Base-by-base conservation (phyloP, 371 early-diverging fungal species). In the Cladochytrium tenue region DNA sequence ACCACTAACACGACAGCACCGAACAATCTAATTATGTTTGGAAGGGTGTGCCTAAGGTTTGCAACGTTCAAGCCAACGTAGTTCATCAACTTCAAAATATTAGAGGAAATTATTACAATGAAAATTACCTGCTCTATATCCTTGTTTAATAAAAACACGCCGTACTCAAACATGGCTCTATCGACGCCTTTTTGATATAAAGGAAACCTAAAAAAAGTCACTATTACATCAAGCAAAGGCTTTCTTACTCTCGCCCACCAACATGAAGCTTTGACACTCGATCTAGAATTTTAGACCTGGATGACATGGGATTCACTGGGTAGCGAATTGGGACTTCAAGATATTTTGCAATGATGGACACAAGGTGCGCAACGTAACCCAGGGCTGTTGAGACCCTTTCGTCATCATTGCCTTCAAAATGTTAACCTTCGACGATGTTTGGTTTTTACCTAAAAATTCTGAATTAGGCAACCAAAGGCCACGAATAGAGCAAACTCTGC, bases 141-240 rank as follows among this genome's bases (percentile, higher is more conserved):
- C 76, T 92, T 92, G 75, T 92, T 93, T 58, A 93, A 62, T 43
- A 93, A 68, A 76, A 90, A 93, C 15, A 93, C 92, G 2, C 88
- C 92, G 77, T 91, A 93, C 55, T 92, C 92, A 71, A 92, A 92
- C 3, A 90, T 80, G 66, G 83, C 75, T 10, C 81, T 75, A 50
- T 93, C 92, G 0, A 85, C 83, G 2, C 92, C 90, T 74, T 86
- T 87, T 0, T 84, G 60, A 72, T 83, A 91, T 23, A 93, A 76
- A 0, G 93, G 93, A 73, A 91, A 92, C 25, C 92, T 92, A 74
- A 35, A 32, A 31, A n/a, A 23, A 64, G 23, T 36, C 10, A 23
- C 23, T 26, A 26, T 33, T n/a, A 59, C 15, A 30, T 34, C 27
- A 36, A 55, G 15, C 34, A n/a, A n/a, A n/a, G n/a, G n/a, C n/a